Evolutionary conservation across 257 asterid genomes (phyloP), one percentile per base, ranked within the genome.

Genomic region (Solanum chilense): DNA sequence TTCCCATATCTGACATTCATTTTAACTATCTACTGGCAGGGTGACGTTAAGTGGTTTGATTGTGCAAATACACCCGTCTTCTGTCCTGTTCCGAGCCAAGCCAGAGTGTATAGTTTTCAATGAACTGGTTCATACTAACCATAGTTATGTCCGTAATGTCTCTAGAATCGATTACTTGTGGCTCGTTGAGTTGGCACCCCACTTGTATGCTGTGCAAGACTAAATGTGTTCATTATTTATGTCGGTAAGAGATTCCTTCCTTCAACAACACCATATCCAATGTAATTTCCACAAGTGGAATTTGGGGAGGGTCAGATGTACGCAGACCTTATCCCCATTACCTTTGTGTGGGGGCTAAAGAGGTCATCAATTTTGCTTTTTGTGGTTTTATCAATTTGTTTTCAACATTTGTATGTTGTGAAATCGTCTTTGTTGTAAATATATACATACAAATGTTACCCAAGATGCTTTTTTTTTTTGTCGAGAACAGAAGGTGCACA

Each of bases 1-100:
- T n/a, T 35, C 58, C 5, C 44, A 12, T 81, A 81, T 29, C 69
- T 81, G 85, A 81, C 85, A 29, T 80, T 80, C 44, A 16, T 49
- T 90, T 88, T 58, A 86, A 78, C 44, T 58, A 35, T 73, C 27
- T 73, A 77, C 80, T 68, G 86, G 80, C 95, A 97, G 99, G 98
- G 98, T 94, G 75, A 86, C 95, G 89, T 94, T 97, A 41, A 94
- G 97, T 89, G 99, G 98, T 88, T 92, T 93, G 62, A 92, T 83
- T 20, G 99, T 97, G 87, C 96, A 93, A 87, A 97, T 97, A 78
- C 99, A 97, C 88, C 99, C 99, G 3, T 94, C 99, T 0, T 97
- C 99, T 12, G 96, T 95, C 42, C 82, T 97, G 83, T 95, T 94
- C 90, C 91, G 96, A 78, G 82, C 60, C 85, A 97, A 97, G 87